phyloP scores from a whole-genome alignment of 345 rosid genomes.

The Chamaenerion angustifolium region DNA sequence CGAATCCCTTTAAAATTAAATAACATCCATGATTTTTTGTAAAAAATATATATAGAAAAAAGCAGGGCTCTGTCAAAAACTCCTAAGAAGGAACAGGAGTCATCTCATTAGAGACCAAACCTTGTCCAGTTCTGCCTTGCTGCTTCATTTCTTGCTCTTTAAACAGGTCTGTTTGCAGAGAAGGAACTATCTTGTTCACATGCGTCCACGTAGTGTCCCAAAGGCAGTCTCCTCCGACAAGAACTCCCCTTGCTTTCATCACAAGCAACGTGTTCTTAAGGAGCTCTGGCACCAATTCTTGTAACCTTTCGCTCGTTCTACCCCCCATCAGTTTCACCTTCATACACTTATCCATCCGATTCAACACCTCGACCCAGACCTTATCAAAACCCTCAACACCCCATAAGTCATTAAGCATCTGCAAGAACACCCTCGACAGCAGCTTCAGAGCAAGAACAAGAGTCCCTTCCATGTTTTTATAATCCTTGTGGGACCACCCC shows the following conservation, averaged over 20 bases:
- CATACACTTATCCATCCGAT: constrained; percentile 86
- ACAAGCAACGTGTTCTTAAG: constrained; percentile 69
- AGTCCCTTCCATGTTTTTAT: constrained; percentile 87
- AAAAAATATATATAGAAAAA: too few species aligned
- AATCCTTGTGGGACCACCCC: constrained; percentile 80
- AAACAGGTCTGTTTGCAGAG: constrained; percentile 70
- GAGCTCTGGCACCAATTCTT: constrained; percentile 70
- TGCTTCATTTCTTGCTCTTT: constrained; percentile 42
- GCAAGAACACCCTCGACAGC: constrained; percentile 61
- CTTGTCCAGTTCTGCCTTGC: neutral
- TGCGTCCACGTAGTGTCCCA: constrained; percentile 97
- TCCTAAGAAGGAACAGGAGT: neutral
- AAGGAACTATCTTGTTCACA: constrained; percentile 69
- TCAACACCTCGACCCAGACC: constrained; percentile 82
- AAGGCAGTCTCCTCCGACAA: constrained; percentile 77
- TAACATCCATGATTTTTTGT: too few species aligned
- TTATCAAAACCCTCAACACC: constrained; percentile 73
- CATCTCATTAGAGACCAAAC: neutral
- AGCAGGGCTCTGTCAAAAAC: neutral
- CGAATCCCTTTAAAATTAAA: too few species aligned
- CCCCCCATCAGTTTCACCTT: constrained; percentile 79
- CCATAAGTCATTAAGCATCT: constrained; percentile 51
- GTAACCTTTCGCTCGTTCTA: constrained; percentile 85
- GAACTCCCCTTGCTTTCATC: constrained; percentile 78
- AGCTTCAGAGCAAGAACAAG: constrained; percentile 68